phyloP scores from a whole-genome alignment of 2,329 filamentous ascomycete species.

The Diaporthe australafricana region DNA sequence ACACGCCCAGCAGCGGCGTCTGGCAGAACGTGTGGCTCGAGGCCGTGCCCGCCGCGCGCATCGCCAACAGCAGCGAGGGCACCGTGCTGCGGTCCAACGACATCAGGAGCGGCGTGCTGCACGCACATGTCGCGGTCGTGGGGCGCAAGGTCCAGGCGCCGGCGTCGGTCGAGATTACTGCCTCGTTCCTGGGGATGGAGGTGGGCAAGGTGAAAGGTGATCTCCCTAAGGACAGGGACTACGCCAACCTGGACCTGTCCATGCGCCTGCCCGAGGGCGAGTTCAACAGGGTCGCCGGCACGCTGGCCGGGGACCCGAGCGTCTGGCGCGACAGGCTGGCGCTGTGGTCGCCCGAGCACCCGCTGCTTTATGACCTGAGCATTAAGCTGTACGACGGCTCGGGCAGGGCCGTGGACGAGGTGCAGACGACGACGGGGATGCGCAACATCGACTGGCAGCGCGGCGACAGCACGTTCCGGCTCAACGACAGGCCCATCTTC shows the following conservation, averaged over 20 bases:
- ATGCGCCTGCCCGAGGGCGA: slow-evolving; percentile 55
- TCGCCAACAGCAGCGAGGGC: slow-evolving; percentile 67
- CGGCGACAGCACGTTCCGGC: slow-evolving; percentile 68
- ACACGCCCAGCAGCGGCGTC: slow-evolving; percentile 67
- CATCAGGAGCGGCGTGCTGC: slow-evolving; percentile 62
- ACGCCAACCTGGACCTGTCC: slow-evolving; percentile 58
- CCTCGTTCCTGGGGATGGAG: slow-evolving; percentile 59
- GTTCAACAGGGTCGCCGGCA: slow-evolving; percentile 50
- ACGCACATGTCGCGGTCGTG: slow-evolving; percentile 61
- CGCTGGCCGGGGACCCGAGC: slow-evolving; percentile 45
- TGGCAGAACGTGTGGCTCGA: slow-evolving; percentile 71
- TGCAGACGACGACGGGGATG: slow-evolving; percentile 71
- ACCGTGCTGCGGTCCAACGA: slow-evolving; percentile 68
- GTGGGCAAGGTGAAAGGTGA: slow-evolving; percentile 58
- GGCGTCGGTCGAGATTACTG: slow-evolving; percentile 65
- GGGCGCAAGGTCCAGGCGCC: slow-evolving; percentile 59
- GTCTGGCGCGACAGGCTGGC: slow-evolving; percentile 68
- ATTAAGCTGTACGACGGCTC: slow-evolving; percentile 62
- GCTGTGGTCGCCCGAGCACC: slow-evolving; percentile 71
- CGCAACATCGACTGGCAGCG: slow-evolving; percentile 68
- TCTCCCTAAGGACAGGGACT: slow-evolving; percentile 62
- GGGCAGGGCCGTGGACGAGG: slow-evolving; percentile 61
- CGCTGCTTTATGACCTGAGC: slow-evolving; percentile 65
- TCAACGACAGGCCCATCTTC: slow-evolving; percentile 70
- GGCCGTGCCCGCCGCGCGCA: slow-evolving; percentile 61